Evolutionary conservation across 2,329 filamentous ascomycete genomes (phyloP).

Genomic region (Metarhizium rileyi): DNA sequence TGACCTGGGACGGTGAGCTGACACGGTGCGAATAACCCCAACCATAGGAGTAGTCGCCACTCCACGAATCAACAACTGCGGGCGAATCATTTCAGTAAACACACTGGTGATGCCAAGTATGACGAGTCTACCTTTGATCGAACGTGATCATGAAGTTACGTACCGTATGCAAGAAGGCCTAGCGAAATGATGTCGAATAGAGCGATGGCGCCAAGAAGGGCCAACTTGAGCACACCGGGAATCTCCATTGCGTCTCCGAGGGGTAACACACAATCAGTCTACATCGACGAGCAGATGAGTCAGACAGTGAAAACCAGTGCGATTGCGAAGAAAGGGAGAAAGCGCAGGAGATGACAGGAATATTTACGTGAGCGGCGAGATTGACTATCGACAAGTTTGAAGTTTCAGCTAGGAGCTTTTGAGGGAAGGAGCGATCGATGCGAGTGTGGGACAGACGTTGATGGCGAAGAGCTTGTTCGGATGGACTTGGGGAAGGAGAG

Average conservation of each 20-base stretch:
- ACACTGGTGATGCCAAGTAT: not conserved
- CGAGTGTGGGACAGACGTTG: not conserved
- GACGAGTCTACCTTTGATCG: not conserved
- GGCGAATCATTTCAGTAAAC: not conserved
- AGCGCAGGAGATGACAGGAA: not conserved
- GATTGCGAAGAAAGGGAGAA: not conserved
- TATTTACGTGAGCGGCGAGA: not conserved
- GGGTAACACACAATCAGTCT: too few relatives aligned
- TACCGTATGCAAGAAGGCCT: conserved; percentile 8
- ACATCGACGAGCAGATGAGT: too few relatives aligned
- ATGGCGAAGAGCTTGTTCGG: not conserved
- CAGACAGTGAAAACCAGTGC: too few relatives aligned
- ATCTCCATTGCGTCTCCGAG: conserved; percentile 7
- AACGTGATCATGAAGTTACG: not conserved
- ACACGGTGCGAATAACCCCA: conserved; percentile 5
- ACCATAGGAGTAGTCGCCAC: not conserved
- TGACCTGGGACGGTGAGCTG: conserved; percentile 45
- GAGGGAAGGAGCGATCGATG: not conserved
- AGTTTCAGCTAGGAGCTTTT: not conserved
- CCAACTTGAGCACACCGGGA: conserved; percentile 2
- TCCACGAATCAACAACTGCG: conserved; percentile 9
- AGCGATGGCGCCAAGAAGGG: conserved; percentile 6
- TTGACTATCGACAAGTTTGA: not conserved
- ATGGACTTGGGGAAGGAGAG: not conserved
- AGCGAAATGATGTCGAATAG: conserved; percentile 6